Evolutionary conservation across 495 filamentous ascomycete species (phyloP).

Genomic region (Platismatia glauca): DNA sequence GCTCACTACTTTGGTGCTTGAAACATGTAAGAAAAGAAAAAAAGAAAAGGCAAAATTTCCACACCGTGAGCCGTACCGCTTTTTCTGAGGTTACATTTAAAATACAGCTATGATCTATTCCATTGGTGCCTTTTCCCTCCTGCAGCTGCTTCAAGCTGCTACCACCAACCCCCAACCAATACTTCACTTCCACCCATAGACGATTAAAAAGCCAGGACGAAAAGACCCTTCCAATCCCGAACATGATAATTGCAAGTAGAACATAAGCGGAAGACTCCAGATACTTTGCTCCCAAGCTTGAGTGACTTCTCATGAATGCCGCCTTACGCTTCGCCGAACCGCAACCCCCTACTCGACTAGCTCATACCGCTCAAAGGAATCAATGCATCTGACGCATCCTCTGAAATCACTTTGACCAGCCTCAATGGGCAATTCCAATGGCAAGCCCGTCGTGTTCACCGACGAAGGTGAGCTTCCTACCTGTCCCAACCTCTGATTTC

Average conservation of each 20-base stretch:
- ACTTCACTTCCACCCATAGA: not conserved
- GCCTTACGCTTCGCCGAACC: constrained; percentile 6
- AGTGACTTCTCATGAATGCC: not conserved
- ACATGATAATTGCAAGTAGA: not conserved
- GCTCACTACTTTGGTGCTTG: too few species aligned
- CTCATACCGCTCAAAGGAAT: constrained; percentile 3
- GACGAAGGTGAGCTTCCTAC: constrained; percentile 71
- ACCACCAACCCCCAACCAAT: not conserved
- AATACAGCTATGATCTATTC: too few species aligned
- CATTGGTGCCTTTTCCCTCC: not conserved
- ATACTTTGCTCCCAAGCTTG: not conserved
- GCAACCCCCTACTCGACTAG: not conserved
- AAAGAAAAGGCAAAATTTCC: too few species aligned
- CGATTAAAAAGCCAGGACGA: not conserved
- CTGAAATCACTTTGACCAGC: constrained; percentile 5
- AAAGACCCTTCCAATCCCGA: not conserved
- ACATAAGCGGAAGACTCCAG: not conserved
- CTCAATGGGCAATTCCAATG: constrained; percentile 85
- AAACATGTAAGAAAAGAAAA: too few species aligned
- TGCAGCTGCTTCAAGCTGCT: not conserved
- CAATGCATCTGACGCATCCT: constrained; percentile 15
- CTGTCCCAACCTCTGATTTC: not conserved
- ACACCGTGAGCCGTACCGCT: not conserved
- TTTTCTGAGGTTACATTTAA: not conserved
- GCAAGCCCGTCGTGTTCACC: constrained; percentile 84